phyloP scores from a whole-genome alignment of 306 rosid genomes.

The Rosa rugosa region DNA sequence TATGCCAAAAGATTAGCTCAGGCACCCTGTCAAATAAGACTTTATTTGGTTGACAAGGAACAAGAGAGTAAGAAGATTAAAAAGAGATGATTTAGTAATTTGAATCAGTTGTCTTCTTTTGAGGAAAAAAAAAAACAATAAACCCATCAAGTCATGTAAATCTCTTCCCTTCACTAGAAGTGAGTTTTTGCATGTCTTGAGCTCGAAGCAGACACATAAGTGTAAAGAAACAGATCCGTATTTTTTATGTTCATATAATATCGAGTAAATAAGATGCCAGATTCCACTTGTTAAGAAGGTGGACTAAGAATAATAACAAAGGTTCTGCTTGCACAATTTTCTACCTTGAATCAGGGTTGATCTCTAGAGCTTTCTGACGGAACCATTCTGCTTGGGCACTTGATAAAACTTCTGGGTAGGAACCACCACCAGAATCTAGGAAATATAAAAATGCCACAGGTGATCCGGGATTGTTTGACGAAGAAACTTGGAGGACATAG shows the following conservation, averaged over 20 bases:
- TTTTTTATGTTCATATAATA: too few relatives aligned
- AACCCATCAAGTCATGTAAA: background rate
- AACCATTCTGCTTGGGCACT: conserved; percentile 73
- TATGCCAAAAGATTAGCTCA: conserved; percentile 91
- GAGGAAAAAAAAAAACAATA: background rate
- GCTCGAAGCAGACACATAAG: background rate
- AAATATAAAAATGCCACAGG: conserved; percentile 67
- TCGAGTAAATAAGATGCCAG: background rate
- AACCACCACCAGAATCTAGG: conserved; percentile 95
- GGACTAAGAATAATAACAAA: background rate
- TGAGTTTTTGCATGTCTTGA: background rate
- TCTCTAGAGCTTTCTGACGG: conserved; percentile 38
- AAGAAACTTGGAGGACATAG: conserved; percentile 56
- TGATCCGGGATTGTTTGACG: conserved; percentile 38
- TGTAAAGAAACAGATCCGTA: background rate
- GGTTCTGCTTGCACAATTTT: conserved; percentile 6
- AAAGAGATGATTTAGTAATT: background rate
- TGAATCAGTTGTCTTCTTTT: background rate
- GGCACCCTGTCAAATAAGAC: conserved; percentile 52
- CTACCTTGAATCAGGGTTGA: conserved; percentile 70
- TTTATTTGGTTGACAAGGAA: conserved; percentile 20
- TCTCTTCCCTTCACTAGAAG: background rate
- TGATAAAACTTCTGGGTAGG: conserved; percentile 78
- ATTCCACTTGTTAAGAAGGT: background rate
- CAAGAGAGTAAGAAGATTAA: background rate